Evolutionary conservation across 2,329 filamentous ascomycete species (phyloP).

Genomic region (Fusarium aywerte): DNA sequence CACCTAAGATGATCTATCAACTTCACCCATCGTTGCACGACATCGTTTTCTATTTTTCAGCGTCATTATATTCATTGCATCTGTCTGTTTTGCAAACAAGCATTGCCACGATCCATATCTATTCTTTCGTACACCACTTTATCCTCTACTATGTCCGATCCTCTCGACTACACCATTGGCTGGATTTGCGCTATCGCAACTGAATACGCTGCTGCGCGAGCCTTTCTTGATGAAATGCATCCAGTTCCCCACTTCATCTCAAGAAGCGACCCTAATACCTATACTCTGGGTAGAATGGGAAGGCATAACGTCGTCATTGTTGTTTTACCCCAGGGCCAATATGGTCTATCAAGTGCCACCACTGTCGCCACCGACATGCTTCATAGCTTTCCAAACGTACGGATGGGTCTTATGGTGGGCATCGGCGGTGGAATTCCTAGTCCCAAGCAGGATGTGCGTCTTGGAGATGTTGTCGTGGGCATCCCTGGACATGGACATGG

Average conservation of each 20-base stretch:
- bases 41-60: too few relatives aligned
- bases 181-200: background rate
- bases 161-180: background rate
- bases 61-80: too few relatives aligned
- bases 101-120: background rate
- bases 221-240: background rate
- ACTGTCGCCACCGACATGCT: background rate
- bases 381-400: background rate
- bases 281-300: background rate
- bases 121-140: rapidly evolving
- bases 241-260: background rate
- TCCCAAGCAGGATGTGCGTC: background rate
- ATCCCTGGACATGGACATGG: background rate
- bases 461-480: background rate
- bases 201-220: background rate
- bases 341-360: background rate
- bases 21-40: too few relatives aligned
- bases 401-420: background rate
- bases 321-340: background rate
- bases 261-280: background rate
- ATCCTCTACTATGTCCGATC: background rate
- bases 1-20: too few relatives aligned
- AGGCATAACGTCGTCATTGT: background rate
- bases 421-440: background rate
- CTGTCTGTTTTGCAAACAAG: too few relatives aligned